These are phyloP conservation scores for Spergularia bocconei DNA, from an alignment of 148 eudicot species.

Conservation along the genomic window DNA sequence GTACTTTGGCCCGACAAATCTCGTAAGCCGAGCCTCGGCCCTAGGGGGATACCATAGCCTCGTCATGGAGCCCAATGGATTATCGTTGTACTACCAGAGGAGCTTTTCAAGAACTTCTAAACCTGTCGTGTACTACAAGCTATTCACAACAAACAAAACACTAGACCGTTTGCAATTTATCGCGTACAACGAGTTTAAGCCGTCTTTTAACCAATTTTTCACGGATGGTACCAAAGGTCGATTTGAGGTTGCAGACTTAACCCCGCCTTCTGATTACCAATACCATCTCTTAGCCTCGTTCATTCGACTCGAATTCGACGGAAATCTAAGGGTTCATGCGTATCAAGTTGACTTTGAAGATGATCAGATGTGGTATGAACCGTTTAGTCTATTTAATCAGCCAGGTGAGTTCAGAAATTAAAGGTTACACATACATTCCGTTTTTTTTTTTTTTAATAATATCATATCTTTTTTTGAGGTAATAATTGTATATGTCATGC, in stretches of 20 bases:
- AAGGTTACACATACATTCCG: too few relatives aligned
- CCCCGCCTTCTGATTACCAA: constrained; percentile 27
- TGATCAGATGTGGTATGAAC: not conserved
- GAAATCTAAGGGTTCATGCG: constrained; percentile 39
- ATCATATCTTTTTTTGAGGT: too few relatives aligned
- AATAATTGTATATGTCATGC: too few relatives aligned
- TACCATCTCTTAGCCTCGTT: constrained; percentile 36
- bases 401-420: too few relatives aligned
- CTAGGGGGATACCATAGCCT: constrained; percentile 28
- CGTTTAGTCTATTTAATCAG: not conserved
- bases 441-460: too few relatives aligned
- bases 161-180: constrained; percentile 15
- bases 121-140: constrained; percentile 22
- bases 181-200: constrained; percentile 13
- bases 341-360: constrained; percentile 27
- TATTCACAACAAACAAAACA: constrained; percentile 13
- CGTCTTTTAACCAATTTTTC: constrained; percentile 7
- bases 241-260: constrained; percentile 19
- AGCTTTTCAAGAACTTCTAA: constrained; percentile 19
- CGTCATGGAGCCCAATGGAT: constrained; percentile 12
- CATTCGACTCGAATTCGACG: constrained; percentile 40
- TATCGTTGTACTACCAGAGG: constrained; percentile 32
- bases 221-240: constrained; percentile 9
- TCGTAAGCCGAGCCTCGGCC: constrained; percentile 26
- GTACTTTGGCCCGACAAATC: constrained; percentile 22